Evolutionary conservation across 305 asterid genomes (phyloP).

Genomic region (Ajuga reptans): DNA sequence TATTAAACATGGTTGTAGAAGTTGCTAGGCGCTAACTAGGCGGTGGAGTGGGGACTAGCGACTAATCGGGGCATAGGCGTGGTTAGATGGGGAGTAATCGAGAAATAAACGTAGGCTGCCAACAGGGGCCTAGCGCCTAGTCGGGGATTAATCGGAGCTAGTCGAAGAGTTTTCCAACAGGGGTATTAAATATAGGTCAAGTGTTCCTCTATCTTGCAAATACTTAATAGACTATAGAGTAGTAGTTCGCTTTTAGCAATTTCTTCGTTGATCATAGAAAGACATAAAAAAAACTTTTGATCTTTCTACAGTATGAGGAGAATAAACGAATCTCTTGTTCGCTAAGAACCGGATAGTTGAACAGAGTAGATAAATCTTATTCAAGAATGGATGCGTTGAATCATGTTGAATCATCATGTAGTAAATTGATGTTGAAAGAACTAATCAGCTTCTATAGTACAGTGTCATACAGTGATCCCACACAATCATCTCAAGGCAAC

Average conservation of each 20-base stretch:
- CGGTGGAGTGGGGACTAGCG: too few species aligned
- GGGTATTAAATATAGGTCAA: too few species aligned
- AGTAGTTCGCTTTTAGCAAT: background rate
- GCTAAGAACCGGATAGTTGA: background rate
- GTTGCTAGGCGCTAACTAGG: too few species aligned
- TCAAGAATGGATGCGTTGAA: background rate
- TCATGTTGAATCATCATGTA: background rate
- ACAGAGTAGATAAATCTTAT: background rate
- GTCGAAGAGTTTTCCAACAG: too few species aligned
- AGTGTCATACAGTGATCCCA: background rate
- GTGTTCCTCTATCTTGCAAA: too few species aligned
- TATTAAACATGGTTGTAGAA: too few species aligned
- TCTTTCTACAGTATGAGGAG: background rate
- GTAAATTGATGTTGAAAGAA: conserved; percentile 1
- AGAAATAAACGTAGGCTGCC: too few species aligned
- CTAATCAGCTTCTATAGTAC: background rate
- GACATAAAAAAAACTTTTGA: background rate
- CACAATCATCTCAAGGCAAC: background rate
- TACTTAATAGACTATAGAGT: too few species aligned
- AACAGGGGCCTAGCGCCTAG: too few species aligned
- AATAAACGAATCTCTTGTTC: background rate
- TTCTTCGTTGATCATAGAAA: conserved; percentile 8
- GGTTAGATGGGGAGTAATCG: too few species aligned
- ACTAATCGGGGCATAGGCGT: too few species aligned
- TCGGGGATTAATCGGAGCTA: too few species aligned